Conservation (phyloP, 2,329 filamentous ascomycete genomes). For the Fusarium palustre region DNA sequence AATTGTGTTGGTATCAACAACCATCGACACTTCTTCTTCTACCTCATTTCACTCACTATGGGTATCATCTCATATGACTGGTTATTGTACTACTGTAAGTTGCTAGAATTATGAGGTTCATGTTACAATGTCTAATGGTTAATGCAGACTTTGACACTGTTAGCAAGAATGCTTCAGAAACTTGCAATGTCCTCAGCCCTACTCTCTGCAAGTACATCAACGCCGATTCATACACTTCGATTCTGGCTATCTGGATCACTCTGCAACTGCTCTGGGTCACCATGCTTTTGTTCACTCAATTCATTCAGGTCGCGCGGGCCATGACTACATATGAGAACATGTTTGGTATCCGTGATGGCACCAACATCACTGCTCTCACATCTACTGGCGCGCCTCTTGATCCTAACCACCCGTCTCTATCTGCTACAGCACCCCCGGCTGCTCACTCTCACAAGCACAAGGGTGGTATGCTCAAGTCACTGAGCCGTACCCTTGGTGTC, state of each 20-base stretch:
- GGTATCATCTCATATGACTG: slow-evolving; percentile 80
- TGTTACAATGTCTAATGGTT: slow-evolving; percentile 16
- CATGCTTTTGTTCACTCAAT: slow-evolving; percentile 96
- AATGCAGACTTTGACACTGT: slow-evolving; percentile 70
- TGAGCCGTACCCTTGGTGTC: slow-evolving; percentile 86
- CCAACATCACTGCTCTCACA: slow-evolving; percentile 78
- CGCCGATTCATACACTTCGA: slow-evolving; percentile 84
- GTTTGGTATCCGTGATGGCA: slow-evolving; percentile 75
- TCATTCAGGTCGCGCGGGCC: slow-evolving; percentile 90
- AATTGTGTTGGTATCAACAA: slow-evolving; percentile 98
- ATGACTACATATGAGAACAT: slow-evolving; percentile 98
- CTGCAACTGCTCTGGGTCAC: slow-evolving; percentile 94
- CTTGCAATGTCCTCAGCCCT: slow-evolving; percentile 82
- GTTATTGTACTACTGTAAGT: slow-evolving; percentile 78
- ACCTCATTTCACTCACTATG: slow-evolving; percentile 80
- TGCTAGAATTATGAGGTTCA: neutral
- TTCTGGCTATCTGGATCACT: slow-evolving; percentile 81
- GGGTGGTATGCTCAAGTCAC: slow-evolving; percentile 78
- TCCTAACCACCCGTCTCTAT: slow-evolving; percentile 72
- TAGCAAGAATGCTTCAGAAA: slow-evolving; percentile 62
- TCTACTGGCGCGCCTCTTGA: slow-evolving; percentile 81
- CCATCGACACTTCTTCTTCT: slow-evolving; percentile 93
- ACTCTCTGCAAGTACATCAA: slow-evolving; percentile 80
- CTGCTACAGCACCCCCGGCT: slow-evolving; percentile 58
- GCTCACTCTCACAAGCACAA: slow-evolving; percentile 66